Conservation (phyloP, 805 yeast genomes). For the Pichia scutulata region DNA sequence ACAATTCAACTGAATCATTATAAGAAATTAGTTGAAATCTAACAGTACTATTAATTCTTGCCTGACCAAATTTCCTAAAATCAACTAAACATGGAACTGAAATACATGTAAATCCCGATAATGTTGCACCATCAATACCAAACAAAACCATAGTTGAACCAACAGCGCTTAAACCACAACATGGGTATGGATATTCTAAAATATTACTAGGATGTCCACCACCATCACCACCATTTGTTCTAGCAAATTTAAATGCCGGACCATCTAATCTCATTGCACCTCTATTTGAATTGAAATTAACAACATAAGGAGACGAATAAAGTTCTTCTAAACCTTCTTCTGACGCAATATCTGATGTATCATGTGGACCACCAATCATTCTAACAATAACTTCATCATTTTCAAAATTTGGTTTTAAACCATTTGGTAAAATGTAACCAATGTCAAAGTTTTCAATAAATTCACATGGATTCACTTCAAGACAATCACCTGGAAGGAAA, state of each 20-base stretch:
- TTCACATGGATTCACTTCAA: slow-evolving; percentile 10
- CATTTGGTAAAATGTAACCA: slow-evolving; percentile 15
- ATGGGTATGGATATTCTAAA: slow-evolving; percentile 25
- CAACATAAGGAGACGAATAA: slow-evolving; percentile 16
- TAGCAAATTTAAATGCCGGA: slow-evolving; percentile 18
- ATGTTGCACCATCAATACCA: slow-evolving; percentile 27
- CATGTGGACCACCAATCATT: slow-evolving; percentile 25
- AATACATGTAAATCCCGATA: slow-evolving; percentile 24
- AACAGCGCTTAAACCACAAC: slow-evolving; percentile 24
- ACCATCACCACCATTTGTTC: slow-evolving; percentile 25
- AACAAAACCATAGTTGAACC: slow-evolving; percentile 21
- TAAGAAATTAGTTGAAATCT: slow-evolving; percentile 17
- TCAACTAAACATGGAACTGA: slow-evolving; percentile 22
- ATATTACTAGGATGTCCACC: slow-evolving; percentile 27
- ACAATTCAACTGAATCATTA: slow-evolving; percentile 19
- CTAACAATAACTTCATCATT: slow-evolving; percentile 12
- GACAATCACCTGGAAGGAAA: slow-evolving; percentile 25
- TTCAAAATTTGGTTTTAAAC: slow-evolving; percentile 14
- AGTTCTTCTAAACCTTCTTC: slow-evolving; percentile 19
- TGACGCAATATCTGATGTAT: slow-evolving; percentile 22
- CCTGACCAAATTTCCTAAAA: slow-evolving; percentile 30
- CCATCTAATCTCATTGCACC: slow-evolving; percentile 27
- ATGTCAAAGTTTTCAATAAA: slow-evolving; percentile 1
- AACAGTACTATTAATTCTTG: slow-evolving; percentile 22
- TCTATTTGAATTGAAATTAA: slow-evolving; percentile 26